Conservation (phyloP, 352 stramenopile genomes). For the Elongisporangium undulatum region DNA sequence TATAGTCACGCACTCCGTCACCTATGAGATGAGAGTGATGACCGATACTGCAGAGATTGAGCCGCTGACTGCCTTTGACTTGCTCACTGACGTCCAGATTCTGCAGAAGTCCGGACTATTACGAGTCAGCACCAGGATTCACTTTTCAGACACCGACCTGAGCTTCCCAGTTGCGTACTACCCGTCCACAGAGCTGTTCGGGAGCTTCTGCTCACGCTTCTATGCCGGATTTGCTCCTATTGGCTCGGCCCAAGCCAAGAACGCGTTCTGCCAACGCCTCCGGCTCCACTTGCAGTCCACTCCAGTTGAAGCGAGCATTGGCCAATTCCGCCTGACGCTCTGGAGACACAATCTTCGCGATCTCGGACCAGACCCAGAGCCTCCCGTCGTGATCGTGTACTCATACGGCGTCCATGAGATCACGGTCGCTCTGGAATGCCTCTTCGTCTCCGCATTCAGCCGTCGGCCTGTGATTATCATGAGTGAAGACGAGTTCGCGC, state of each 20-base stretch:
- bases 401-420: conserved; percentile 1
- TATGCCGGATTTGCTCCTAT: conserved; percentile 1
- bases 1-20: no score
- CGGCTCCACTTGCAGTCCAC: conserved; percentile 1
- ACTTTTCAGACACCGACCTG: no score
- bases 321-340: conserved; percentile 13
- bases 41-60: no score
- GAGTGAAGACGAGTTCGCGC: conserved; percentile 8
- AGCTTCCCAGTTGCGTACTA: conserved; percentile 4
- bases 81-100: no score
- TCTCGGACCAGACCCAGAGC: conserved; percentile 8
- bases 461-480: conserved; percentile 22
- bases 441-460: conserved; percentile 21
- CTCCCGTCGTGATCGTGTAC: conserved; percentile 16
- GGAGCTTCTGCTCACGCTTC: conserved; percentile 7
- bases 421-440: conserved; percentile 20
- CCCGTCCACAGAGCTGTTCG: conserved; percentile 9
- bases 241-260: not conserved
- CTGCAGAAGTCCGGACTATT: no score
- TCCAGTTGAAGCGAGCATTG: not conserved
- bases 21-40: no score
- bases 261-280: conserved; percentile 5
- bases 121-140: no score
- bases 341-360: conserved; percentile 25
- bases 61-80: no score